These are phyloP conservation scores for Parathielavia appendiculata DNA, from an alignment of 495 filamentous ascomycete genomes.

Conservation along the genomic window DNA sequence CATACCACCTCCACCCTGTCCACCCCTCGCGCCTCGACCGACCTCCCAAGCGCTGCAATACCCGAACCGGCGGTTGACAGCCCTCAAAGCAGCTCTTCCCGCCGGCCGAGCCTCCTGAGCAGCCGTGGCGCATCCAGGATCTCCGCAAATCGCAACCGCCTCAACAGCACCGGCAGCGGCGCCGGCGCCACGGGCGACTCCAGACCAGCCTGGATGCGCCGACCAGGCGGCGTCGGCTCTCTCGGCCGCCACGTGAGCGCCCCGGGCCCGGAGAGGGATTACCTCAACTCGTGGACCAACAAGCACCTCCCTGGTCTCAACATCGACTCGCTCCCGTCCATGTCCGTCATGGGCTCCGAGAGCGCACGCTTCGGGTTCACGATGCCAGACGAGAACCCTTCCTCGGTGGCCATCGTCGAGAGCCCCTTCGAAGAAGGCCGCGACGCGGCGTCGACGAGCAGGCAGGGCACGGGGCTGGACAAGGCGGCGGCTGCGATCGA, in stretches of 20 bases:
- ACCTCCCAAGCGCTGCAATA: conserved; percentile 45
- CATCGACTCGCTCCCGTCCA: conserved; percentile 51
- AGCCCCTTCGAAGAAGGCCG: conserved; percentile 43
- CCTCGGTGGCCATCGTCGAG: conserved; percentile 42
- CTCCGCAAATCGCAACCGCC: conserved; percentile 19
- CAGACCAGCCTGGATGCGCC: conserved; percentile 56
- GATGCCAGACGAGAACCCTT: conserved; percentile 24
- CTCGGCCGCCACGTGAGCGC: conserved; percentile 60
- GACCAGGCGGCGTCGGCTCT: conserved; percentile 80
- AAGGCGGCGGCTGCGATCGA: conserved; percentile 81
- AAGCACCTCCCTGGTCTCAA: conserved; percentile 70
- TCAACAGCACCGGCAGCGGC: conserved; percentile 30
- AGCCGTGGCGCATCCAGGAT: conserved; percentile 10
- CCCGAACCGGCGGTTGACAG: conserved; percentile 31
- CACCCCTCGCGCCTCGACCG: conserved; percentile 59
- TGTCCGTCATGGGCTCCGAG: conserved; percentile 47
- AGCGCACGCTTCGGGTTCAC: conserved; percentile 48
- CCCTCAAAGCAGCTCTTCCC: conserved; percentile 37
- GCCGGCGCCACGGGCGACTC: conserved; percentile 29
- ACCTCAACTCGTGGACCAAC: conserved; percentile 71
- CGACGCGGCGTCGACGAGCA: conserved; percentile 29
- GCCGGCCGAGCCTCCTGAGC: conserved; percentile 37
- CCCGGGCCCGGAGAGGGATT: conserved; percentile 76
- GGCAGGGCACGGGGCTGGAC: conserved; percentile 54
- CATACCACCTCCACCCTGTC: conserved; percentile 52